Percentiles rank a stretch among this genome's conserved stretches.
phyloP scores from a whole-genome alignment of 2,329 filamentous ascomycete genomes.

The Lizonia empirigonia region DNA sequence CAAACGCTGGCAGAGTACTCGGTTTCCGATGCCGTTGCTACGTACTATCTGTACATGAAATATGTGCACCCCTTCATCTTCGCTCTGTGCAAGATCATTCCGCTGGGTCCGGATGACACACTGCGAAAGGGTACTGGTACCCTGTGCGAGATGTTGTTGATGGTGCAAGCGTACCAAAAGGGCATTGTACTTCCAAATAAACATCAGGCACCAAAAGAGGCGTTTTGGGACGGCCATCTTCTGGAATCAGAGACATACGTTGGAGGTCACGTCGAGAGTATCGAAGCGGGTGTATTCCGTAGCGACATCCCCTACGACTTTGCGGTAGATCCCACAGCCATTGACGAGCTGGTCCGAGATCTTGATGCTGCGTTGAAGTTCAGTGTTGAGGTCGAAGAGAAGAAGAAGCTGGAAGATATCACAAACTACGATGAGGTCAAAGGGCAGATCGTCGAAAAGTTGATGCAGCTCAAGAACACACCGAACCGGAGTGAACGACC shows the following conservation, averaged over 20 bases:
- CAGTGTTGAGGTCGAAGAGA: slow-evolving; percentile 63
- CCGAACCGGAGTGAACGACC: slow-evolving; percentile 85
- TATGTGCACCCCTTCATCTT: slow-evolving; percentile 99
- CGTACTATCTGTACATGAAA: slow-evolving; percentile 99
- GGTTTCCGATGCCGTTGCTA: slow-evolving; percentile 97
- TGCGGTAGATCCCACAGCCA: slow-evolving; percentile 81
- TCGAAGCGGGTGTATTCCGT: slow-evolving; percentile 95
- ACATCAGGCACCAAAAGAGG: slow-evolving; percentile 85
- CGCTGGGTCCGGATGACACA: slow-evolving; percentile 89
- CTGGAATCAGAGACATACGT: slow-evolving; percentile 98
- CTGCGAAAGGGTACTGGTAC: slow-evolving; percentile 96
- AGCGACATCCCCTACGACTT: slow-evolving; percentile 96
- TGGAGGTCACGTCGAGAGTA: slow-evolving; percentile 97
- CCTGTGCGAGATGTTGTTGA: slow-evolving; percentile 98
- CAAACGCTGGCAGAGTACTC: slow-evolving; percentile 97
- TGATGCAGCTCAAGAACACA: slow-evolving; percentile 76
- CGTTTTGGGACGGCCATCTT: slow-evolving; percentile 96
- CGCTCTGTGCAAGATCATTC: slow-evolving; percentile 95
- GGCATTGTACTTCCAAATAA: slow-evolving; percentile 96
- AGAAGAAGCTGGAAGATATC: slow-evolving; percentile 58
- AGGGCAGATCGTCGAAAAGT: slow-evolving; percentile 73
- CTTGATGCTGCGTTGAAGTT: slow-evolving; percentile 89
- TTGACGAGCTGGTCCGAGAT: slow-evolving; percentile 86
- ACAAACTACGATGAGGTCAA: slow-evolving; percentile 68
- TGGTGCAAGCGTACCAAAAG: slow-evolving; percentile 96